Percentiles rank a stretch among this genome's conserved stretches.
phyloP scores from a whole-genome alignment of 176 grass and related monocot species.

The Oryza brachyantha region DNA sequence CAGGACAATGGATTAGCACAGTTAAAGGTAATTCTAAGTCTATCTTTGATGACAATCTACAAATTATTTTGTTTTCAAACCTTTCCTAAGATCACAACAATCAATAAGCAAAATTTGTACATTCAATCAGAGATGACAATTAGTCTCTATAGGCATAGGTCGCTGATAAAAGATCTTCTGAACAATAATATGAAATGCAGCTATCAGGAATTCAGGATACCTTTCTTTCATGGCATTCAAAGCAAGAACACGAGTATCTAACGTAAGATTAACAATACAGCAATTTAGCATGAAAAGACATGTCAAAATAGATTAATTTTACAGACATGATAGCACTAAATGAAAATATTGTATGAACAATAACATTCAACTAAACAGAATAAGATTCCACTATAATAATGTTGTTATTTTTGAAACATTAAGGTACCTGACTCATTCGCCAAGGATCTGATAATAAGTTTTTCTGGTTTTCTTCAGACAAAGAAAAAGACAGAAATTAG shows the following conservation, averaged over 20 bases:
- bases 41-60: background rate
- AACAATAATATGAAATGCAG: background rate
- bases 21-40: background rate
- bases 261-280: conserved; percentile 6
- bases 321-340: background rate
- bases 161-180: background rate
- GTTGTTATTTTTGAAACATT: background rate
- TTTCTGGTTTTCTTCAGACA: conserved; percentile 81
- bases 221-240: background rate
- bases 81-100: background rate
- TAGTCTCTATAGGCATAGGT: background rate
- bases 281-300: background rate
- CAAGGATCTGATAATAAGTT: conserved; percentile 78
- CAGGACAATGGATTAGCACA: background rate
- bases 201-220: background rate
- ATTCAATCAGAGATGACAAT: conserved; percentile 15
- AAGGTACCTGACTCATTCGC: conserved; percentile 85
- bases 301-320: background rate
- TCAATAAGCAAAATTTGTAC: background rate
- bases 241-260: background rate
- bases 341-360: background rate
- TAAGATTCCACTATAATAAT: background rate
- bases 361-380: conserved; percentile 27
- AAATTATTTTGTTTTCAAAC: background rate
- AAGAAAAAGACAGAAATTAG: background rate